These are phyloP conservation scores for Pythium insidiosum DNA, from an alignment of 352 stramenopile species.

Conservation along the genomic window DNA sequence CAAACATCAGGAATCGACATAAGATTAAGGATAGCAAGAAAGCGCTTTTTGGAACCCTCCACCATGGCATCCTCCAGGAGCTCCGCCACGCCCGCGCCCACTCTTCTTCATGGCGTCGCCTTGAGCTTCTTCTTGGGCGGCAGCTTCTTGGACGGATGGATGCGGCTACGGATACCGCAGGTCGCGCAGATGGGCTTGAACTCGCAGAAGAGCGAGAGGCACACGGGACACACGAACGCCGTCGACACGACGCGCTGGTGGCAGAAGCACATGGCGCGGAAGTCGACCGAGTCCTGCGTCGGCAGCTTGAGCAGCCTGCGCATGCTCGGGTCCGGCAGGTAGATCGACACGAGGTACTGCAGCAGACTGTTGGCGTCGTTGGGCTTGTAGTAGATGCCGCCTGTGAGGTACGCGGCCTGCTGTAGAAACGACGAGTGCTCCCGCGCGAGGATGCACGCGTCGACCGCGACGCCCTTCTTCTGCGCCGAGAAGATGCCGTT, in stretches of 20 bases:
- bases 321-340: conserved; percentile 70
- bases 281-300: conserved; percentile 82
- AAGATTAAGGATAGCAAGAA: too few relatives aligned
- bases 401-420: conserved; percentile 80
- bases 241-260: conserved; percentile 78
- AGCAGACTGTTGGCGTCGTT: conserved; percentile 56
- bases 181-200: conserved; percentile 85
- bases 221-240: conserved; percentile 82
- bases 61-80: too few relatives aligned
- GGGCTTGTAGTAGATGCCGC: conserved; percentile 84
- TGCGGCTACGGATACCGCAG: conserved; percentile 77
- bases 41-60: too few relatives aligned
- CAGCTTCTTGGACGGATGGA: conserved; percentile 61
- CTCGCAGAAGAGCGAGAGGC: conserved; percentile 83
- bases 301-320: conserved; percentile 78
- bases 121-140: conserved; percentile 51
- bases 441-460: conserved; percentile 63
- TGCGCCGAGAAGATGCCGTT: conserved; percentile 87
- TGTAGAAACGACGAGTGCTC: conserved; percentile 86
- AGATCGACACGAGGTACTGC: conserved; percentile 85
- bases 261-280: conserved; percentile 87
- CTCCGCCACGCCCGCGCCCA: too few relatives aligned
- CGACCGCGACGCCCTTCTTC: conserved; percentile 78
- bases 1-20: too few relatives aligned
- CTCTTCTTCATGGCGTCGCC: conserved; percentile 8